These are phyloP conservation scores for Agrocybe pediades DNA, from an alignment of 768 basidiomycete genomes.

Conservation along the genomic window DNA sequence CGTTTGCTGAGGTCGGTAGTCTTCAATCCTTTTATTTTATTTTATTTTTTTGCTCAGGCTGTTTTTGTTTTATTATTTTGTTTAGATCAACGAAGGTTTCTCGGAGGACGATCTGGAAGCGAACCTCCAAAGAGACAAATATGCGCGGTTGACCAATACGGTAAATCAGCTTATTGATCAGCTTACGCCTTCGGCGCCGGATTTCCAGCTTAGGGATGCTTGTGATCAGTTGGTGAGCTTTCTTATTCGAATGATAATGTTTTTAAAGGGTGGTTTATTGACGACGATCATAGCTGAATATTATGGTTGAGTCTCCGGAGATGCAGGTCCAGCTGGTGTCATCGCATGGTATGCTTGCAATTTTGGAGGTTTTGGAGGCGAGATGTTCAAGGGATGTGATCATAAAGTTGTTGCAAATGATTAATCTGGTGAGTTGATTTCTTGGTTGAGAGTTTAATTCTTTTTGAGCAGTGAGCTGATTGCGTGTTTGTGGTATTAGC, in stretches of 20 bases:
- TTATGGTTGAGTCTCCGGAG: conserved; percentile 80
- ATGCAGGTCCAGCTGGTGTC: conserved; percentile 88
- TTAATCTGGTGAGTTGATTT: conserved; percentile 70
- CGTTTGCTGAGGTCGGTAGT: conserved; percentile 88
- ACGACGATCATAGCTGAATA: conserved; percentile 53
- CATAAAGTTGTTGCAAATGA: conserved; percentile 82
- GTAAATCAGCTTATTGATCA: conserved; percentile 88
- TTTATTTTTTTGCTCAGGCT: not conserved
- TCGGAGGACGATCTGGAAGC: conserved; percentile 90
- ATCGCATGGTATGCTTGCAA: conserved; percentile 93
- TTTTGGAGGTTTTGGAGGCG: conserved; percentile 90
- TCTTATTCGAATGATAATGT: not conserved
- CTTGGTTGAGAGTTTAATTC: not conserved
- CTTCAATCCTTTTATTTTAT: not conserved
- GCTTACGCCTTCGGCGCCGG: conserved; percentile 78
- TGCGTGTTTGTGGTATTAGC: conserved; percentile 32
- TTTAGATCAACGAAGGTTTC: conserved; percentile 93
- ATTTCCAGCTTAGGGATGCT: conserved; percentile 80
- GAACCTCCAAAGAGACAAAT: conserved; percentile 91
- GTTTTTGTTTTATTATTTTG: not conserved
- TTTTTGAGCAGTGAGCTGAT: too few relatives aligned
- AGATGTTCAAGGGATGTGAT: conserved; percentile 85
- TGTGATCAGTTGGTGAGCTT: conserved; percentile 84
- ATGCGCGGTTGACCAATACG: conserved; percentile 79
- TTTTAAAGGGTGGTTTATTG: not conserved